These are phyloP conservation scores for Ricinus communis DNA, from an alignment of 345 rosid species.

Conservation along the genomic window DNA sequence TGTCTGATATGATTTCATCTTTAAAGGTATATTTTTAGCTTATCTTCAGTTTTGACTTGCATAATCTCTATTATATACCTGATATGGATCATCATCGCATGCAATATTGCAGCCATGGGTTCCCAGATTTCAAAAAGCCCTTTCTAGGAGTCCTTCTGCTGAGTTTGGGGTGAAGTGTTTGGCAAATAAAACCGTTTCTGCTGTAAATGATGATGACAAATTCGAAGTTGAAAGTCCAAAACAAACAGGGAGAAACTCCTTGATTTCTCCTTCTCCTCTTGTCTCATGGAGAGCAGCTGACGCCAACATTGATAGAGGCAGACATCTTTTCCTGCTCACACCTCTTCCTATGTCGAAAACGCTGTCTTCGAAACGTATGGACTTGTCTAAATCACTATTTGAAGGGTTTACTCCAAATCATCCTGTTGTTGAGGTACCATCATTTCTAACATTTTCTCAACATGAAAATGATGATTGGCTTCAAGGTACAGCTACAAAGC, in stretches of 20 bases:
- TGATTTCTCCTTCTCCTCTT: slow-evolving; percentile 92
- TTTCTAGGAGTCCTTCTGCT: slow-evolving; percentile 23
- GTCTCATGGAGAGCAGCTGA: slow-evolving; percentile 83
- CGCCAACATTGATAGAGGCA: slow-evolving; percentile 54
- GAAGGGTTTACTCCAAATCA: slow-evolving; percentile 36
- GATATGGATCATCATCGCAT: slow-evolving; percentile 10
- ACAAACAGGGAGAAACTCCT: slow-evolving; percentile 38
- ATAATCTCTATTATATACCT: background rate
- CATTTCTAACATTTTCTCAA: slow-evolving; percentile 27
- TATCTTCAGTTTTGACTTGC: background rate
- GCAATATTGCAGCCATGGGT: slow-evolving; percentile 73
- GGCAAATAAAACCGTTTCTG: slow-evolving; percentile 26
- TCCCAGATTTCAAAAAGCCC: slow-evolving; percentile 53
- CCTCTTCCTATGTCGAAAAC: slow-evolving; percentile 71
- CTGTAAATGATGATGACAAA: slow-evolving; percentile 31
- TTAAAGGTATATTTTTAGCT: slow-evolving; percentile 61
- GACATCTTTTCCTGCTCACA: slow-evolving; percentile 78
- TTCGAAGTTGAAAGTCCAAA: slow-evolving; percentile 64
- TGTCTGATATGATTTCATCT: slow-evolving; percentile 60
- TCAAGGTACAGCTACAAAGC: slow-evolving; percentile 31
- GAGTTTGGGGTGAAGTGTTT: slow-evolving; percentile 27
- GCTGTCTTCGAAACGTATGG: slow-evolving; percentile 45
- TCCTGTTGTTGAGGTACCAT: slow-evolving; percentile 32
- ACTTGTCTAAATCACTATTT: slow-evolving; percentile 34
- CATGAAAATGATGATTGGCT: slow-evolving; percentile 40